These are phyloP conservation scores for Alliaria petiolata DNA, from an alignment of 345 rosid genomes.

Conservation along the genomic window DNA sequence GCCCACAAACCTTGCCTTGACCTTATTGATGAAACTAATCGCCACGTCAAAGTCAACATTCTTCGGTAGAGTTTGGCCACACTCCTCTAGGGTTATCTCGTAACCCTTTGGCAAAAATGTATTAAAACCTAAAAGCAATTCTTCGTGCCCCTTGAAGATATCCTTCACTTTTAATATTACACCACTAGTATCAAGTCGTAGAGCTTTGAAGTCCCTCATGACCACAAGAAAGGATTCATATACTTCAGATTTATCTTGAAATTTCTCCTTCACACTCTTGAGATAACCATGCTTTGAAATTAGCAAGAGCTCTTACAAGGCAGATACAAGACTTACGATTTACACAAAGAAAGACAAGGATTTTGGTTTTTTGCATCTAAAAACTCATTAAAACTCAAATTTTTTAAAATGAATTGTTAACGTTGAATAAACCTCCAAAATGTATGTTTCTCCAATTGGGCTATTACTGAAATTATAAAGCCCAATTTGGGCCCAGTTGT, in stretches of 20 bases:
- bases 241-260: background rate
- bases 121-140: slow-evolving; percentile 76
- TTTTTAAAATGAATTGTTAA: too few relatives aligned
- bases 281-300: slow-evolving; percentile 52
- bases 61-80: slow-evolving; percentile 50
- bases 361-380: background rate
- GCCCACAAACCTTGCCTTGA: background rate
- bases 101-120: slow-evolving; percentile 79
- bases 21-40: slow-evolving; percentile 68
- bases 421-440: too few relatives aligned
- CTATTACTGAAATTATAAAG: too few relatives aligned
- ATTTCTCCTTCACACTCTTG: background rate
- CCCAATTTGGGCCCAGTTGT: too few relatives aligned
- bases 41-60: slow-evolving; percentile 73
- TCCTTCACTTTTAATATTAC: slow-evolving; percentile 78
- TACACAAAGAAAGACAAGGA: background rate
- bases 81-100: slow-evolving; percentile 59
- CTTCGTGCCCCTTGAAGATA: slow-evolving; percentile 69
- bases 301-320: slow-evolving; percentile 36
- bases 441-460: too few relatives aligned
- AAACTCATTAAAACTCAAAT: too few relatives aligned
- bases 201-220: slow-evolving; percentile 52
- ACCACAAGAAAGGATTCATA: background rate
- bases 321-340: background rate
- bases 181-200: slow-evolving; percentile 62